A percentile compares a stretch with the other conserved stretches of the same genome.
phyloP scores from a whole-genome alignment of 768 basidiomycete genomes.

The Fomitopsis pulvina region DNA sequence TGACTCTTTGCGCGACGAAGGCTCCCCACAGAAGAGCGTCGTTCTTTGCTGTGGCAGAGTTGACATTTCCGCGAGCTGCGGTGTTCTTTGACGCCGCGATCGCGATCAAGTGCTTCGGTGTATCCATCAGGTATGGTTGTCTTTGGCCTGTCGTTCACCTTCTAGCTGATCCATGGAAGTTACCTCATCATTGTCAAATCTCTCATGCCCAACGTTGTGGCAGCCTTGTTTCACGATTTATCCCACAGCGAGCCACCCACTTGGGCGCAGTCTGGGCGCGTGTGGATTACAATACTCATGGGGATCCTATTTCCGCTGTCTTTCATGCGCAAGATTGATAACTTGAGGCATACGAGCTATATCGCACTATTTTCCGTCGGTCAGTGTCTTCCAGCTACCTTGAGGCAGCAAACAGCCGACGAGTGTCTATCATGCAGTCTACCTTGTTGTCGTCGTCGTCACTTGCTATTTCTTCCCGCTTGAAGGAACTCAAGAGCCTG shows the following conservation, averaged over 20 bases:
- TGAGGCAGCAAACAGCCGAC: neutral
- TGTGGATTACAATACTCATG: constrained; percentile 82
- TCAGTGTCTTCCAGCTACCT: constrained; percentile 29
- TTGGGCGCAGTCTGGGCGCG: constrained; percentile 71
- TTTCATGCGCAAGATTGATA: constrained; percentile 80
- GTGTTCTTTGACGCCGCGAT: constrained; percentile 92
- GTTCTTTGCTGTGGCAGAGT: constrained; percentile 74
- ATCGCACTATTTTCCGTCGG: constrained; percentile 87
- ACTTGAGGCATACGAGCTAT: constrained; percentile 86
- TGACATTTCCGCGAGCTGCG: constrained; percentile 86
- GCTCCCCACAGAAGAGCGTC: constrained; percentile 71
- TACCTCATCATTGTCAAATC: constrained; percentile 91
- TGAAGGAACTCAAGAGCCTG: constrained; percentile 52
- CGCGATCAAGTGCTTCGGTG: constrained; percentile 95
- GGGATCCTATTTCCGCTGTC: constrained; percentile 69
- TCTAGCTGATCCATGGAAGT: constrained; percentile 29
- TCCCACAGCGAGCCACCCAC: constrained; percentile 61
- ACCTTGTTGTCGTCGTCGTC: constrained; percentile 75
- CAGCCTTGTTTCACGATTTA: constrained; percentile 74
- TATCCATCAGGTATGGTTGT: constrained; percentile 74
- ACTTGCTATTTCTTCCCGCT: constrained; percentile 73
- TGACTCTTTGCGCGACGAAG: constrained; percentile 75
- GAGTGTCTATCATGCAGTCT: constrained; percentile 36
- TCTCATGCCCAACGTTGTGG: constrained; percentile 86
- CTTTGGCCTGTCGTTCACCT: neutral